These are phyloP conservation scores for Globisporangium spinosum DNA, from an alignment of 352 stramenopile genomes.

Conservation along the genomic window DNA sequence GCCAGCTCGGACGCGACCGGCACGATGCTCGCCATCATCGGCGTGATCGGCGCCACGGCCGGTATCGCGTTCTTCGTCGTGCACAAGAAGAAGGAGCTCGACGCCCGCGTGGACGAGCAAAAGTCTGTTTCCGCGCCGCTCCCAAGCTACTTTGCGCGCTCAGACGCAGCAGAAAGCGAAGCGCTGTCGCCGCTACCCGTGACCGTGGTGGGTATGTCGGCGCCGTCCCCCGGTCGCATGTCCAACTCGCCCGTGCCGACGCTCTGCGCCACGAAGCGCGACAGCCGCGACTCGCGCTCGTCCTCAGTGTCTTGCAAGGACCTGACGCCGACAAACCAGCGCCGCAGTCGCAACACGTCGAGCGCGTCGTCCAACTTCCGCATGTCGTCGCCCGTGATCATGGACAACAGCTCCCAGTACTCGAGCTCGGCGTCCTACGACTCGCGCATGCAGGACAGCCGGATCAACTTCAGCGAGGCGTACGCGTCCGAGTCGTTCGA, in stretches of 20 bases:
- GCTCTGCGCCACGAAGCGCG: conserved; percentile 29
- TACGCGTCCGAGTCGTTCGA: conserved; percentile 34
- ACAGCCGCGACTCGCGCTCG: conserved; percentile 39
- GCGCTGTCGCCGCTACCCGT: conserved; percentile 31
- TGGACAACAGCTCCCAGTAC: conserved; percentile 27
- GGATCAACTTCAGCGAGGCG: conserved; percentile 73
- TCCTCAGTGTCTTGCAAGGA: conserved; percentile 43
- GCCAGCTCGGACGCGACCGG: conserved; percentile 29
- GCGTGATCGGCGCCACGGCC: conserved; percentile 34
- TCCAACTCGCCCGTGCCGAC: conserved; percentile 49
- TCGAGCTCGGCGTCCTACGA: conserved; percentile 29
- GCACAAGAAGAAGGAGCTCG: conserved; percentile 43
- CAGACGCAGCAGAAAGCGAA: conserved; percentile 22
- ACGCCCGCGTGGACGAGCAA: conserved; percentile 35
- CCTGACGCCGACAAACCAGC: conserved; percentile 27
- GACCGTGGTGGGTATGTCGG: conserved; percentile 6
- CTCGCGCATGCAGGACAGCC: conserved; percentile 41
- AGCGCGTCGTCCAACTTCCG: conserved; percentile 23
- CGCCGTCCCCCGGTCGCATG: conserved; percentile 17
- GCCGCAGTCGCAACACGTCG: conserved; percentile 14
- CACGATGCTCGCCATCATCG: conserved; percentile 50
- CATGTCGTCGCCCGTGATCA: conserved; percentile 49
- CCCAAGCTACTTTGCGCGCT: conserved; percentile 40
- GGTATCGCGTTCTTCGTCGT: conserved; percentile 52
- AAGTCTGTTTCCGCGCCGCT: conserved; percentile 36